Evolutionary conservation across 1,139 yeast genomes (phyloP).

Genomic region (Zygoascus meyerae): DNA sequence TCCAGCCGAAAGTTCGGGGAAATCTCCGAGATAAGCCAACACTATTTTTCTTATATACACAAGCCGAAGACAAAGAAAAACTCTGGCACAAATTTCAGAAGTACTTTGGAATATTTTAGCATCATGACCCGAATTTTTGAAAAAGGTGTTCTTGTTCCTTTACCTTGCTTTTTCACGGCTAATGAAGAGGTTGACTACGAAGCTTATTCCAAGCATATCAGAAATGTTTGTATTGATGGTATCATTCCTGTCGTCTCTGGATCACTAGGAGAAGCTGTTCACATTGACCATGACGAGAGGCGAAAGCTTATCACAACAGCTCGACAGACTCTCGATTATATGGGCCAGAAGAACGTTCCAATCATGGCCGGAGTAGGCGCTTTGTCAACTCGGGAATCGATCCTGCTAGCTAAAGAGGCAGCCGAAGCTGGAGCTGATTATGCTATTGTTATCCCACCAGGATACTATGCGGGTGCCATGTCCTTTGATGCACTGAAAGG

Average conservation of each 20-base stretch:
- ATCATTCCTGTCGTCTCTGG: constrained; percentile 13
- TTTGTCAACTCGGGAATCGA: constrained; percentile 35
- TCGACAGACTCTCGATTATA: constrained; percentile 33
- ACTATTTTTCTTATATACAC: no score
- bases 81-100: no score
- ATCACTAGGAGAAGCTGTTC: constrained; percentile 40
- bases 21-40: no score
- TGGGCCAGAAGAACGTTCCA: constrained; percentile 28
- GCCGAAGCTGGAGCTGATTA: constrained; percentile 39
- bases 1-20: no score
- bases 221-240: constrained; percentile 9
- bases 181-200: constrained; percentile 6
- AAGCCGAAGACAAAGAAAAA: no score
- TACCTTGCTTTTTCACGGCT: constrained; percentile 2
- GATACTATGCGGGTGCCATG: constrained; percentile 39
- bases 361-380: constrained; percentile 42
- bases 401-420: constrained; percentile 33
- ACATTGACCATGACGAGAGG: constrained; percentile 39
- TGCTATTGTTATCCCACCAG: constrained; percentile 40
- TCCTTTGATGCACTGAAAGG: constrained; percentile 38
- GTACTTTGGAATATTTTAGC: no score
- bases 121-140: not conserved
- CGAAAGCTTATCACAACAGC: constrained; percentile 31
- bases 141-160: constrained; percentile 4
- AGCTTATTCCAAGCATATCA: not conserved